Conservation (phyloP, 2,329 filamentous ascomycete genomes). For the Aspergillus arachidicola region DNA sequence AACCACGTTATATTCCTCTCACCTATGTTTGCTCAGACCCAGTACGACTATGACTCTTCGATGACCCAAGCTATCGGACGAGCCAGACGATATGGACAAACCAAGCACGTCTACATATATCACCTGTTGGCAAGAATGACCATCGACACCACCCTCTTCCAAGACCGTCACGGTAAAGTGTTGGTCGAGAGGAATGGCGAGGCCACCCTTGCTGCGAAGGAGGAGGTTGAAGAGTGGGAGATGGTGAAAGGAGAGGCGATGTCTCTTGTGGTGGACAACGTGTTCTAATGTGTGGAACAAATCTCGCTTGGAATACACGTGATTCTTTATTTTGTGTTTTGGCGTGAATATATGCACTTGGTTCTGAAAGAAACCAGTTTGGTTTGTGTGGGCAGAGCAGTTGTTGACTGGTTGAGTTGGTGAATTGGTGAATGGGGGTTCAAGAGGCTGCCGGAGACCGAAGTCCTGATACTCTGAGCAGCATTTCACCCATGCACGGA, state of each 20-base stretch:
- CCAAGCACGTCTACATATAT: conserved; percentile 60
- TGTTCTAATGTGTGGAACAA: not conserved
- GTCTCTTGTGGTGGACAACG: not conserved
- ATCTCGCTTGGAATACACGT: not conserved
- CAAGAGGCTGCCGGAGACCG: not conserved
- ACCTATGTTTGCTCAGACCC: conserved; percentile 53
- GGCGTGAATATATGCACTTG: not conserved
- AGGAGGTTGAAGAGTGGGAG: conserved; percentile 17
- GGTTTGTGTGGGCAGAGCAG: not conserved
- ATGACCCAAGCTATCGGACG: conserved; percentile 68
- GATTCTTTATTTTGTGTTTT: not conserved
- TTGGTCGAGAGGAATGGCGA: conserved; percentile 30
- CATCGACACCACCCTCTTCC: conserved; percentile 49
- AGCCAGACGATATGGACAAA: conserved; percentile 60
- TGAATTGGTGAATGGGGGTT: not conserved
- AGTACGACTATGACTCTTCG: conserved; percentile 58
- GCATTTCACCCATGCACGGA: not conserved
- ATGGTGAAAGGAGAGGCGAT: not conserved
- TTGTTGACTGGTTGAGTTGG: not conserved
- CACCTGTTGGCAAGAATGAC: conserved; percentile 49
- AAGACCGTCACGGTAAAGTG: conserved; percentile 36
- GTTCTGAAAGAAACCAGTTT: not conserved
- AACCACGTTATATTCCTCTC: conserved; percentile 68
- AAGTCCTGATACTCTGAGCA: not conserved
- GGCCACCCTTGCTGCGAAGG: conserved; percentile 19